Evolutionary conservation across 169 alveolate species (phyloP).

Genomic region (Babesia microti): DNA sequence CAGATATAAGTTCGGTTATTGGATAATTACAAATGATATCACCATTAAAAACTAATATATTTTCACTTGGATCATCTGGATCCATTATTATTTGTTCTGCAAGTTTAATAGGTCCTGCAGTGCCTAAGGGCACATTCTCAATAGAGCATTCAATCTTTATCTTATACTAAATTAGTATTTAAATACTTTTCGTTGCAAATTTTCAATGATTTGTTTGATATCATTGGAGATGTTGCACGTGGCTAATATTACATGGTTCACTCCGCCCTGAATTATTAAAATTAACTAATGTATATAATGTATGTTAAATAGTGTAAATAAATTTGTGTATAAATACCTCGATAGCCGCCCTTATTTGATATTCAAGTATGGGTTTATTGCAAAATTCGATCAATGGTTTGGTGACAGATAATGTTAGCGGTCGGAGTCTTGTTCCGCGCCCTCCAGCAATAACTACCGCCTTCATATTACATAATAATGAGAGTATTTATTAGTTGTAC

Average conservation of each 20-base stretch:
- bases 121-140: slow-evolving; percentile 94
- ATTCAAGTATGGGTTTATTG: slow-evolving; percentile 85
- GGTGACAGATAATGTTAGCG: slow-evolving; percentile 90
- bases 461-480: slow-evolving; percentile 68
- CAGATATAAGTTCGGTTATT: slow-evolving; percentile 78
- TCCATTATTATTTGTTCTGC: slow-evolving; percentile 75
- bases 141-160: slow-evolving; percentile 81
- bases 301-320: neutral
- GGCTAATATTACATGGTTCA: slow-evolving; percentile 77
- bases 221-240: slow-evolving; percentile 72
- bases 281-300: neutral
- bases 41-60: slow-evolving; percentile 87
- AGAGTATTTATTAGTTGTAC: neutral
- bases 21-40: slow-evolving; percentile 94
- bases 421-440: slow-evolving; percentile 95
- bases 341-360: slow-evolving; percentile 60
- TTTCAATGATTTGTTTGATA: slow-evolving; percentile 59
- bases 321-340: slow-evolving; percentile 16
- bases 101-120: slow-evolving; percentile 82
- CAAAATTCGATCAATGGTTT: slow-evolving; percentile 92
- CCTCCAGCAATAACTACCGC: slow-evolving; percentile 96
- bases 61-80: slow-evolving; percentile 64
- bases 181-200: slow-evolving; percentile 56
- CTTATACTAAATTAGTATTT: slow-evolving; percentile 51
- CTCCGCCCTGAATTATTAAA: slow-evolving; percentile 55